Conservation (phyloP, 1,284 basidiomycete species). For the Ceratobasidium sp. region DNA sequence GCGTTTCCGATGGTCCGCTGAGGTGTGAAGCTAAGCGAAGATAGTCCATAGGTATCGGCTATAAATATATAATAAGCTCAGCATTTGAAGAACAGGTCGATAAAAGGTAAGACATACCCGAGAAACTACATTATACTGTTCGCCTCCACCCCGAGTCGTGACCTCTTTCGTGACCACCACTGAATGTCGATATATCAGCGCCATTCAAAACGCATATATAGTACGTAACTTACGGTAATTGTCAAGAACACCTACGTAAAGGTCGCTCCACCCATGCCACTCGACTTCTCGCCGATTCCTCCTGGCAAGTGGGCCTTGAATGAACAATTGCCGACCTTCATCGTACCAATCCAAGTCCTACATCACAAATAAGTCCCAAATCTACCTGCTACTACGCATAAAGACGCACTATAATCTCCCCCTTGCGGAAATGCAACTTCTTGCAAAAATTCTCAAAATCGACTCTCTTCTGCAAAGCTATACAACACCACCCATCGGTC, state of each 20-base stretch:
- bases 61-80: conserved; percentile 23
- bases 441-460: conserved; percentile 83
- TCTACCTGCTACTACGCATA: not conserved
- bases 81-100: not conserved
- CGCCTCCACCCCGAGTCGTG: conserved; percentile 58
- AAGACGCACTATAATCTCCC: conserved; percentile 77
- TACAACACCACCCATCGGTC: not conserved
- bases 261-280: conserved; percentile 74
- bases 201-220: not conserved
- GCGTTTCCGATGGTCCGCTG: conserved; percentile 57
- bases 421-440: conserved; percentile 74
- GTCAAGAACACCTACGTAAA: conserved; percentile 70
- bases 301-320: conserved; percentile 68
- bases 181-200: conserved; percentile 40
- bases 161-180: conserved; percentile 65
- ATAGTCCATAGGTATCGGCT: conserved; percentile 82
- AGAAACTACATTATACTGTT: conserved; percentile 65
- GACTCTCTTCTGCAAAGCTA: conserved; percentile 63
- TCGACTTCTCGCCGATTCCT: conserved; percentile 61
- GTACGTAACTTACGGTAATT: conserved; percentile 69
- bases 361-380: not conserved
- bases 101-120: conserved; percentile 60
- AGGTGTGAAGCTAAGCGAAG: conserved; percentile 72
- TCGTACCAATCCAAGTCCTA: conserved; percentile 84
- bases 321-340: conserved; percentile 74